Conservation (phyloP, 2,329 filamentous ascomycete genomes). For the Fusarium aywerte region DNA sequence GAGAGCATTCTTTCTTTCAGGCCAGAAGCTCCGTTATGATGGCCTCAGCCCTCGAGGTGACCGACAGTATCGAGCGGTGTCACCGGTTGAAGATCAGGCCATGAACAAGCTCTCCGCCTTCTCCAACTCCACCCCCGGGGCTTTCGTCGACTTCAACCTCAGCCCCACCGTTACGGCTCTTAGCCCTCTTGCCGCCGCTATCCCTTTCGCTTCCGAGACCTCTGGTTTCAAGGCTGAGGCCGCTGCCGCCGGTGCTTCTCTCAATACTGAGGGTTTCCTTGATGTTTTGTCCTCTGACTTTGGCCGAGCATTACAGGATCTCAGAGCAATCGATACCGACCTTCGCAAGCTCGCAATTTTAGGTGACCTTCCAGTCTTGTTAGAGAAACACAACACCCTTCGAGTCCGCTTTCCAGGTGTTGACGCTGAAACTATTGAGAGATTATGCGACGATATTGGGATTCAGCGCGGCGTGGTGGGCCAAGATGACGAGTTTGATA, state of each 20-base stretch:
- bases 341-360: constrained; percentile 79
- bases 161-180: constrained; percentile 92
- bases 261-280: constrained; percentile 86
- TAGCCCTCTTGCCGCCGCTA: constrained; percentile 71
- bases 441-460: constrained; percentile 87
- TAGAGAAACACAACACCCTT: constrained; percentile 74
- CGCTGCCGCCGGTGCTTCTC: constrained; percentile 63
- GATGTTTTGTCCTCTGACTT: constrained; percentile 90
- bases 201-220: constrained; percentile 59
- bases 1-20: constrained; percentile 90
- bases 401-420: constrained; percentile 92
- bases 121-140: constrained; percentile 71
- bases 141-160: constrained; percentile 88
- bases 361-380: constrained; percentile 83
- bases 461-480: constrained; percentile 80
- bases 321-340: constrained; percentile 82
- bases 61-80: constrained; percentile 82
- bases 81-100: constrained; percentile 77
- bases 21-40: constrained; percentile 88
- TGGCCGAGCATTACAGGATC: constrained; percentile 83
- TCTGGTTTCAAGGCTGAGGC: constrained; percentile 57
- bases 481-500: constrained; percentile 80
- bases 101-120: constrained; percentile 72
- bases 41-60: constrained; percentile 78
- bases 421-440: constrained; percentile 82